Percentiles rank a stretch among this genome's conserved stretches.
Conservation (phyloP, 352 stramenopile species). For the Globisporangium emineosum region DNA sequence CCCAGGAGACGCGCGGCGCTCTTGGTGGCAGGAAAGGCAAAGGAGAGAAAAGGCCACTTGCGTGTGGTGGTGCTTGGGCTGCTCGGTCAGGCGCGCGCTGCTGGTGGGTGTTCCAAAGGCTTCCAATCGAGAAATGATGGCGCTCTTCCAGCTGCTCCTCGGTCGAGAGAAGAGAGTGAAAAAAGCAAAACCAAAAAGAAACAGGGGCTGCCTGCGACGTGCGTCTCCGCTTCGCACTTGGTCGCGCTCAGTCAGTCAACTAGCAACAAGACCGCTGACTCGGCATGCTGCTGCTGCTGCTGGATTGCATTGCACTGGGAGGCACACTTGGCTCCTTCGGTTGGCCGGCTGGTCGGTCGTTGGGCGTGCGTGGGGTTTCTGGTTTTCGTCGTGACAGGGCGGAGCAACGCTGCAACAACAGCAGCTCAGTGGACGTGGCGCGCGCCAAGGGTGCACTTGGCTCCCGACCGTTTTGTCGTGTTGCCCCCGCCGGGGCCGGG, state of each 20-base stretch:
- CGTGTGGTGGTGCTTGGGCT: neutral
- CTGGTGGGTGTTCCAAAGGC: constrained; percentile 11
- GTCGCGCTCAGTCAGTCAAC: constrained; percentile 1
- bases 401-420: constrained; percentile 2
- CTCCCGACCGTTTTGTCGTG: neutral
- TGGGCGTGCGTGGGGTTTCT: constrained; percentile 12
- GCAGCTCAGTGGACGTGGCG: neutral
- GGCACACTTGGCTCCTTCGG: constrained; percentile 11
- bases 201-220: constrained; percentile 5
- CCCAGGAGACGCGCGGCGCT: constrained; percentile 7
- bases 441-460: neutral
- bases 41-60: constrained; percentile 7
- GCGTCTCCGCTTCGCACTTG: neutral
- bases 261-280: neutral
- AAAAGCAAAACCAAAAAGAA: constrained; percentile 12
- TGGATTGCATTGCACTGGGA: neutral
- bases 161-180: neutral
- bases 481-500: too few relatives aligned
- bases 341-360: constrained; percentile 8
- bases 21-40: neutral
- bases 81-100: neutral
- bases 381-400: constrained; percentile 17
- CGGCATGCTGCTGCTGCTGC: neutral
- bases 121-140: constrained; percentile 25
- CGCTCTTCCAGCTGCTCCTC: constrained; percentile 11